Conservation (phyloP, 129 eudicot genomes). For the Ambrosia artemisiifolia region DNA sequence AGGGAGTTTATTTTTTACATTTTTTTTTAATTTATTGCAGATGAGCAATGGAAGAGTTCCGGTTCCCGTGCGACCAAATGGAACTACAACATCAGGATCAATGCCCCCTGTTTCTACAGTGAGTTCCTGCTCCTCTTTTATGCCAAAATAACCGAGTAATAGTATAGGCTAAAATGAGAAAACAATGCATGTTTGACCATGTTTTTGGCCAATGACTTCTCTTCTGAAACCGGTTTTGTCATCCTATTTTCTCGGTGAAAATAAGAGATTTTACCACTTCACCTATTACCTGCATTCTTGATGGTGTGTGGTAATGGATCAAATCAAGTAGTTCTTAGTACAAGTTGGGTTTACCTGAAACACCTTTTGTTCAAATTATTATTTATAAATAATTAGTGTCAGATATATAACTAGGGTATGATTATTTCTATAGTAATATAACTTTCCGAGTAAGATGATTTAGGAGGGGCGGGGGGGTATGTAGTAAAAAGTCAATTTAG, state of each 20-base stretch:
- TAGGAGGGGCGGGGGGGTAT: neutral
- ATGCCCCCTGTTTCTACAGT: slow-evolving; percentile 42
- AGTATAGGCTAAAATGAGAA: neutral
- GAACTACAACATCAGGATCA: slow-evolving; percentile 40
- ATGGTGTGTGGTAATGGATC: neutral
- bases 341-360: neutral
- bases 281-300: neutral
- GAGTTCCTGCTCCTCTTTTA: slow-evolving; percentile 12
- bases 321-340: neutral
- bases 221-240: neutral
- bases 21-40: slow-evolving; percentile 22
- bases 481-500: neutral
- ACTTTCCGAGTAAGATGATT: neutral
- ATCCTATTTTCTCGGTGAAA: neutral
- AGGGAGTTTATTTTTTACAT: too few species aligned
- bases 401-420: neutral
- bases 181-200: neutral
- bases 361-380: neutral
- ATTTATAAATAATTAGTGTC: neutral
- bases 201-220: neutral
- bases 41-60: slow-evolving; percentile 54
- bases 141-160: neutral
- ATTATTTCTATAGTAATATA: neutral
- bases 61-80: slow-evolving; percentile 41
- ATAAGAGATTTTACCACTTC: neutral